phyloP scores from a whole-genome alignment of 805 yeast genomes.

The Wickerhamiella alocasiicola region DNA sequence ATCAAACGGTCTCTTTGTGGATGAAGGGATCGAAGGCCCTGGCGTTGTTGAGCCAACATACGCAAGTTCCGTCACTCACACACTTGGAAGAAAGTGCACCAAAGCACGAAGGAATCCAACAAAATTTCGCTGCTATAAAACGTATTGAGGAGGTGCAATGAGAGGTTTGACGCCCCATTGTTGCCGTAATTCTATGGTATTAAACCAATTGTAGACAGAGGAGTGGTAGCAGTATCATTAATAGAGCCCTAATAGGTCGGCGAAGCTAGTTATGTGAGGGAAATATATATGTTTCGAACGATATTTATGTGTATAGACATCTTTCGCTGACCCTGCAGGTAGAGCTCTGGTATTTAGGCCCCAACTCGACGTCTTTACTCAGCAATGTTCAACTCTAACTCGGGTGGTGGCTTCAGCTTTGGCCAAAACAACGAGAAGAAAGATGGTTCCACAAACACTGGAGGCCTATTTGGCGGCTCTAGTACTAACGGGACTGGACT shows the following conservation, averaged over 20 bases:
- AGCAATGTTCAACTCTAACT: background rate
- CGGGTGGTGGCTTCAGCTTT: conserved; percentile 6
- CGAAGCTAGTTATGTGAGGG: too few species aligned
- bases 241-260: too few species aligned
- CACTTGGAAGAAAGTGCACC: conserved; percentile 6
- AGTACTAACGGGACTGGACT: conserved; percentile 11
- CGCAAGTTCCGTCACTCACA: background rate
- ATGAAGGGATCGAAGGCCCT: conserved; percentile 10
- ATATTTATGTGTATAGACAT: too few species aligned
- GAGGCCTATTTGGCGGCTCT: background rate
- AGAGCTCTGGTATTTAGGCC: too few species aligned
- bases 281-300: too few species aligned
- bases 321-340: too few species aligned
- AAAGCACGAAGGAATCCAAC: background rate
- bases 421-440: conserved; percentile 4
- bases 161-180: background rate
- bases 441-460: background rate
- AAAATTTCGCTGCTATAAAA: conserved; percentile 3
- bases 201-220: too few species aligned
- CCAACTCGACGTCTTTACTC: background rate
- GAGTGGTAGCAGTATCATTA: too few species aligned
- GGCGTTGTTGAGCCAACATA: conserved; percentile 5
- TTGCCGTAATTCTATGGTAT: too few species aligned
- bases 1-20: conserved; percentile 8
- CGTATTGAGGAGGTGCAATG: background rate